Conservation (phyloP, 2,329 filamentous ascomycete genomes). For the Calonectria hongkongensis region DNA sequence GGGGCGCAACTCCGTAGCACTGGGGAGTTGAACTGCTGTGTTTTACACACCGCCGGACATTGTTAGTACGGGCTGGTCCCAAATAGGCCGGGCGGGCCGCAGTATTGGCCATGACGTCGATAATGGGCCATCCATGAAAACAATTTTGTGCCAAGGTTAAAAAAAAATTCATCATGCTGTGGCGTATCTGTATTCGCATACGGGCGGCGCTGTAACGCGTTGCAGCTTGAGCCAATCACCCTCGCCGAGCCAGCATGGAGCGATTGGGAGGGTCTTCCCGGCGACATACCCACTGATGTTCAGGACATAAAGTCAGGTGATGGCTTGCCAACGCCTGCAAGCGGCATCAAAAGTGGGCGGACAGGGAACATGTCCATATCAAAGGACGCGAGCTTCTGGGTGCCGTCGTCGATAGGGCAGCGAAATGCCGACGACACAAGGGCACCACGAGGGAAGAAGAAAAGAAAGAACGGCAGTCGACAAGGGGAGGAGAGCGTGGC, state of each 20-base stretch:
- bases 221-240: conserved; percentile 5
- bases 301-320: conserved; percentile 50
- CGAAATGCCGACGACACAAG: conserved; percentile 30
- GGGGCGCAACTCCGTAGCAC: conserved; percentile 23
- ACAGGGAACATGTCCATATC: conserved; percentile 37
- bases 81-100: not conserved
- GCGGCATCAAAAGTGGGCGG: conserved; percentile 40
- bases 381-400: conserved; percentile 27
- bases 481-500: too few species aligned
- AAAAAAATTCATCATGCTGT: not conserved
- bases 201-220: conserved; percentile 4
- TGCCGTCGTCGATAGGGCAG: conserved; percentile 28
- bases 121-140: not conserved
- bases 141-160: conserved; percentile 5
- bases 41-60: conserved; percentile 35
- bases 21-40: conserved; percentile 8
- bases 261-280: conserved; percentile 29
- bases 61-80: conserved; percentile 4
- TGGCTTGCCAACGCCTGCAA: conserved; percentile 51
- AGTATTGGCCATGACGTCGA: conserved; percentile 12
- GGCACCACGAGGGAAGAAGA: conserved; percentile 20
- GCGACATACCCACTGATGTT: conserved; percentile 34
- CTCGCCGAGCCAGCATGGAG: conserved; percentile 8
- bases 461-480: not conserved
- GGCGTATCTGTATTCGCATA: conserved; percentile 10